phyloP scores from a whole-genome alignment of 2,329 filamentous ascomycete species.

The Raffaelea arxii region DNA sequence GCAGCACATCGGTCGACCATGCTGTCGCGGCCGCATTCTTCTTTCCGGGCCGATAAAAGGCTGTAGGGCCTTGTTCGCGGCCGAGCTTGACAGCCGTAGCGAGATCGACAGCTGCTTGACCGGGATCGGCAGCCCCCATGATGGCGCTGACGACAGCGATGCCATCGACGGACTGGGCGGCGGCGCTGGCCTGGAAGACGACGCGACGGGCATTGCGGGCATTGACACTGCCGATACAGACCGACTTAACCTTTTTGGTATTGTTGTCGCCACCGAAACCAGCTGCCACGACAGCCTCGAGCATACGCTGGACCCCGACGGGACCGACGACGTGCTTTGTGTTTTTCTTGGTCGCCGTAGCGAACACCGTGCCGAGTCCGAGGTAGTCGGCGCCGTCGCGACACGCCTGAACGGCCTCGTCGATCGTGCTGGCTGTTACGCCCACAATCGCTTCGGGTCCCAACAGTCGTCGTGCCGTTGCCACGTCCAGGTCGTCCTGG shows the following conservation, averaged over 20 bases:
- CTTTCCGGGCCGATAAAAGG: slow-evolving; percentile 1
- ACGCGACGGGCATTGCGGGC: slow-evolving; percentile 64
- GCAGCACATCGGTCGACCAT: slow-evolving; percentile 12
- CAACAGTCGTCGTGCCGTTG: slow-evolving; percentile 60
- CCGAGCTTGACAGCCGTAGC: slow-evolving; percentile 37
- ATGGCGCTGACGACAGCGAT: slow-evolving; percentile 87
- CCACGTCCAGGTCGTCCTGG: slow-evolving; percentile 68
- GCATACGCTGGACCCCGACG: slow-evolving; percentile 57
- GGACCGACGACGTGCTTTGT: slow-evolving; percentile 74
- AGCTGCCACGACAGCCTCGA: slow-evolving; percentile 46
- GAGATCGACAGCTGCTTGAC: slow-evolving; percentile 51
- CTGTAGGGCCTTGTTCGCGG: slow-evolving; percentile 4
- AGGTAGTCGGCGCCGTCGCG: slow-evolving; percentile 78
- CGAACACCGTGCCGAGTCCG: slow-evolving; percentile 81
- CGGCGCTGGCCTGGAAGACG: slow-evolving; percentile 53
- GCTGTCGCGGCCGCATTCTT: not conserved
- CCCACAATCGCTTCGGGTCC: slow-evolving; percentile 76
- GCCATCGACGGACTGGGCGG: slow-evolving; percentile 57
- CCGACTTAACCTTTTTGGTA: slow-evolving; percentile 57
- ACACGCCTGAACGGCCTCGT: slow-evolving; percentile 65
- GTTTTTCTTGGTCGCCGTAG: slow-evolving; percentile 60
- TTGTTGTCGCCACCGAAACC: slow-evolving; percentile 28
- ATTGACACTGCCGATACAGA: slow-evolving; percentile 87
- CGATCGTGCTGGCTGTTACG: slow-evolving; percentile 66
- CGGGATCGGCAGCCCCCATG: slow-evolving; percentile 60